These are phyloP conservation scores for Aleurites moluccanus DNA, from an alignment of 441 rosid genomes.

Conservation along the genomic window DNA sequence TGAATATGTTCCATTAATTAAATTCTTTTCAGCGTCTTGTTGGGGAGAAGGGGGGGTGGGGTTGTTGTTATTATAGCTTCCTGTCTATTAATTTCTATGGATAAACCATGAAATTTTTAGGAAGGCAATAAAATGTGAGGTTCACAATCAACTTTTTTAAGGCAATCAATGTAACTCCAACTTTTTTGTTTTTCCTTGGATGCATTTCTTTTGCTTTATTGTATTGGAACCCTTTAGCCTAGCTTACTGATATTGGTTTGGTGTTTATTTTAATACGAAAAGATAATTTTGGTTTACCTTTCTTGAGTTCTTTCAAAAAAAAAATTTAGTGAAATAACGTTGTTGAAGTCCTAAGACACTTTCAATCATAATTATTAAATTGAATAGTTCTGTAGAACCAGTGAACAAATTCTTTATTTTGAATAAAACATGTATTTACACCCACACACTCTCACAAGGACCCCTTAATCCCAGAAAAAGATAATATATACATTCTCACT, in stretches of 20 bases:
- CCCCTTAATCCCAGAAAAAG: background rate
- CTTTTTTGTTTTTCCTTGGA: background rate
- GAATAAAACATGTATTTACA: background rate
- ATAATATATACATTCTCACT: background rate
- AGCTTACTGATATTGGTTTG: background rate
- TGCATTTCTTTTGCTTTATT: background rate
- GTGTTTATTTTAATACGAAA: too few species aligned
- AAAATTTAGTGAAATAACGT: background rate
- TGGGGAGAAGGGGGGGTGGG: too few species aligned
- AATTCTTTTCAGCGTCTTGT: background rate
- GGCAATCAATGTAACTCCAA: background rate
- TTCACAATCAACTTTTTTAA: background rate
- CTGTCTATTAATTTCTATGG: too few species aligned
- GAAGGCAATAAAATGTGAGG: background rate
- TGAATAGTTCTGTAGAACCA: background rate
- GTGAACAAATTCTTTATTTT: background rate
- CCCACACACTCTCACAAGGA: background rate
- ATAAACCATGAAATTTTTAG: background rate
- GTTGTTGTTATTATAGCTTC: background rate
- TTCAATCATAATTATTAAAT: too few species aligned
- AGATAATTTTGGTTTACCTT: background rate
- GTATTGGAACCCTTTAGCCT: background rate
- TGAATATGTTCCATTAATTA: background rate
- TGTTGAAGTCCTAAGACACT: background rate
- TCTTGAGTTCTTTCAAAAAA: background rate